phyloP scores from a whole-genome alignment of 345 rosid genomes.

The Aegle marmelos region DNA sequence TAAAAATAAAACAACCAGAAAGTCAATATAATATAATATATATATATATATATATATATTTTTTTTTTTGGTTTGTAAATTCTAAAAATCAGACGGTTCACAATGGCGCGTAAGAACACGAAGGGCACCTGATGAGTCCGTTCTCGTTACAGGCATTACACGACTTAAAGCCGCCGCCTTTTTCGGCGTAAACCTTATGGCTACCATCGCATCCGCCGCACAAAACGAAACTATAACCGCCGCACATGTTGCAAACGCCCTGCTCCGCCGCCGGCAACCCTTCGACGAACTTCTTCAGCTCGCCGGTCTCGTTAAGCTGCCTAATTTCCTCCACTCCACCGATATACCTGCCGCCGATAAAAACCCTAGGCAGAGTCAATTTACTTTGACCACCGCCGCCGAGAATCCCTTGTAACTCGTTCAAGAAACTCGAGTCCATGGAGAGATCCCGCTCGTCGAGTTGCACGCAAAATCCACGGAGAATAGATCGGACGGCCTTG shows the following conservation, averaged over 20 bases:
- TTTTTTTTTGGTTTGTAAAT: background rate
- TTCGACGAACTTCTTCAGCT: conserved; percentile 73
- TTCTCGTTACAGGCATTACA: conserved; percentile 81
- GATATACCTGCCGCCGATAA: conserved; percentile 75
- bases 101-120: conserved; percentile 53
- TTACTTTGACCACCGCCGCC: conserved; percentile 21
- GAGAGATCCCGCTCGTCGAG: conserved; percentile 88
- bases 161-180: conserved; percentile 59
- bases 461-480: conserved; percentile 60
- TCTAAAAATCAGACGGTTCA: conserved; percentile 12
- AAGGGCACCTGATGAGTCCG: conserved; percentile 84
- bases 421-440: conserved; percentile 64
- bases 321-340: conserved; percentile 88
- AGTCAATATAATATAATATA: background rate
- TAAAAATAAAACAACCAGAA: background rate
- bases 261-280: conserved; percentile 50
- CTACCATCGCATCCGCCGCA: conserved; percentile 74
- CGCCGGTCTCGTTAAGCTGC: conserved; percentile 77
- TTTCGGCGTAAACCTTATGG: conserved; percentile 68
- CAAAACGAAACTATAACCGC: conserved; percentile 61
- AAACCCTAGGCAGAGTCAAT: conserved; percentile 65
- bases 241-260: conserved; percentile 57
- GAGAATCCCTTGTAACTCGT: conserved; percentile 45
- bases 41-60: too few relatives aligned
- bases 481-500: conserved; percentile 55